These are phyloP conservation scores for Triticum turgidum DNA, from an alignment of 176 grass and related monocot genomes.

Conservation along the genomic window DNA sequence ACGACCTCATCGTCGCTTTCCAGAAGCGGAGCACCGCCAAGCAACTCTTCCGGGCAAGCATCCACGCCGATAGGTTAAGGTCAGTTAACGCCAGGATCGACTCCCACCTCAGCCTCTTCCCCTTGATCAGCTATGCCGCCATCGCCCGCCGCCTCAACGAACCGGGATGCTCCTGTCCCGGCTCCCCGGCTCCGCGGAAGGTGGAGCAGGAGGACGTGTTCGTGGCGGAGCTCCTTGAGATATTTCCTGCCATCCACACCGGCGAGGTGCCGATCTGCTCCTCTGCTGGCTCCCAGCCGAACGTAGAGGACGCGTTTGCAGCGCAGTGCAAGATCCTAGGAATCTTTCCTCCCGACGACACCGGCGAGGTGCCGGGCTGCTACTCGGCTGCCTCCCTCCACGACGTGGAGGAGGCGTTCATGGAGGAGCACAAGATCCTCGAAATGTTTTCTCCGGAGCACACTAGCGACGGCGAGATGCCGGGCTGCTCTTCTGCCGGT, in stretches of 20 bases:
- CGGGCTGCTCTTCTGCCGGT: background rate
- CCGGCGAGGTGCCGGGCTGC: background rate
- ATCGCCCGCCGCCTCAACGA: background rate
- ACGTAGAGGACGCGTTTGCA: no score
- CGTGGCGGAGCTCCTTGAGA: no score
- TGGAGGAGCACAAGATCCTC: background rate
- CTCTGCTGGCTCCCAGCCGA: no score
- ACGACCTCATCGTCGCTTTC: background rate
- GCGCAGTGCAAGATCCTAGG: background rate
- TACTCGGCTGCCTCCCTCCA: background rate
- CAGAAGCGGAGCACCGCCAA: background rate
- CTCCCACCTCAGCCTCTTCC: background rate
- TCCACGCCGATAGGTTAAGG: background rate
- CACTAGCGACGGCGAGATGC: no score
- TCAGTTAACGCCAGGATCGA: background rate
- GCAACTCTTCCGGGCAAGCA: background rate
- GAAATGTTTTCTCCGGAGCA: background rate
- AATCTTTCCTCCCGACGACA: no score
- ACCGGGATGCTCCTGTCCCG: no score
- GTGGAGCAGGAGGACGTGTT: no score
- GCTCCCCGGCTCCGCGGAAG: no score
- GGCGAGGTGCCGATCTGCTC: no score
- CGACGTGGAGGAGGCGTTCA: background rate
- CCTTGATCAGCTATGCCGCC: background rate
- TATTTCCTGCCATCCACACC: no score